phyloP scores from a whole-genome alignment of 2,329 filamentous ascomycete genomes.

The Xylariales sp. region DNA sequence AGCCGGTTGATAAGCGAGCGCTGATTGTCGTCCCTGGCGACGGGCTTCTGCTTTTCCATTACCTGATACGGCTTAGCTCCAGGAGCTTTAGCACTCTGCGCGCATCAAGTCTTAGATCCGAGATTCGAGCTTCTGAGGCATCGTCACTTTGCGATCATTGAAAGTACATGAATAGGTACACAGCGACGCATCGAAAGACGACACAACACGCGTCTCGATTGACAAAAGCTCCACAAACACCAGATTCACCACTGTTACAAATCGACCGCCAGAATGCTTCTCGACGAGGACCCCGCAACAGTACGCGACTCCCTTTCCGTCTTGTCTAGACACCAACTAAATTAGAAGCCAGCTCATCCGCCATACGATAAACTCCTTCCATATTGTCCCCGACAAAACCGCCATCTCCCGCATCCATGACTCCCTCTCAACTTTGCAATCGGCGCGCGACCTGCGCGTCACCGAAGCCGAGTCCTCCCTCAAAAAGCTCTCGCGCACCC shows the following conservation, averaged over 20 bases:
- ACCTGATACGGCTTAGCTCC: neutral
- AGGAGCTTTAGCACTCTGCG: neutral
- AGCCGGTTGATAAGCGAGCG: no score
- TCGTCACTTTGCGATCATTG: no score
- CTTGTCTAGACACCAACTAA: slow-evolving; percentile 7
- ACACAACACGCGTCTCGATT: slow-evolving; percentile 7
- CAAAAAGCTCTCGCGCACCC: slow-evolving; percentile 69
- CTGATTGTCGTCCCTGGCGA: slow-evolving; percentile 27
- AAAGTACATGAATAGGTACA: no score
- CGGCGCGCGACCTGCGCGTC: slow-evolving; percentile 75
- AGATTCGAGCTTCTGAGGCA: neutral
- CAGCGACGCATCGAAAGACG: neutral
- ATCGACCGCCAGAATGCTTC: slow-evolving; percentile 64
- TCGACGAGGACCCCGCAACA: slow-evolving; percentile 86
- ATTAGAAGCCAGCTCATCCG: slow-evolving; percentile 66
- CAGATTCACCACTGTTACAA: no score
- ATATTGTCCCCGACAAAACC: slow-evolving; percentile 81
- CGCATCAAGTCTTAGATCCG: neutral
- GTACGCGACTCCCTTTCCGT: slow-evolving; percentile 43
- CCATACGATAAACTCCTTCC: slow-evolving; percentile 92
- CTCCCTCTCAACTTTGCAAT: slow-evolving; percentile 76
- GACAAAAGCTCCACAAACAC: neutral
- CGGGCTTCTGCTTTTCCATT: slow-evolving; percentile 19
- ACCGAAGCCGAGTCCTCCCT: slow-evolving; percentile 63
- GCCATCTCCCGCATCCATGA: slow-evolving; percentile 80